These are phyloP conservation scores for Chlorella sorokiniana DNA, from an alignment of 139 green algal genomes.

Conservation along the genomic window DNA sequence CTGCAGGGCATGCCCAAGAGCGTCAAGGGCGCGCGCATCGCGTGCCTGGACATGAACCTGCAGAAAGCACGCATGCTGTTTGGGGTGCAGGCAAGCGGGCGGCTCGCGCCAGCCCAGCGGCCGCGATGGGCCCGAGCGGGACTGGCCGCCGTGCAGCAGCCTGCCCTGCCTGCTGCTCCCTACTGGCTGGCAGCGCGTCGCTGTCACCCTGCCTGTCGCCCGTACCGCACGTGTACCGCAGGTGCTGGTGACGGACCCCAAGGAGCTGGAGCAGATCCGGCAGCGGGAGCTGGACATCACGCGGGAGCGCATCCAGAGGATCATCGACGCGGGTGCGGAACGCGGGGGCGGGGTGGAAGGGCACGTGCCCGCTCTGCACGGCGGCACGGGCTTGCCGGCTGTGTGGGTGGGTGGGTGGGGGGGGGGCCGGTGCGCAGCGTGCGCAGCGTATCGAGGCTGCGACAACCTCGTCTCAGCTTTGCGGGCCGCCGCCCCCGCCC, in stretches of 20 bases:
- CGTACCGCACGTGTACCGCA: not conserved
- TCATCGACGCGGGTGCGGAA: slow-evolving; percentile 34
- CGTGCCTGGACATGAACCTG: slow-evolving; percentile 96
- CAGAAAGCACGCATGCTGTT: slow-evolving; percentile 90
- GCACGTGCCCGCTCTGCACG: not conserved
- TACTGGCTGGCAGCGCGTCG: not conserved
- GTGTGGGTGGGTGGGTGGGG: not conserved
- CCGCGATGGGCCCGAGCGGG: no score
- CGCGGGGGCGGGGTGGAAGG: not conserved
- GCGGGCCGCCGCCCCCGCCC: not conserved
- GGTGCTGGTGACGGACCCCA: slow-evolving; percentile 93
- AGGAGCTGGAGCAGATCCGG: slow-evolving; percentile 95
- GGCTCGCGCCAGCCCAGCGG: not conserved
- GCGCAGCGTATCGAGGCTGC: no score
- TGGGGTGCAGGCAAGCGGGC: slow-evolving; percentile 80
- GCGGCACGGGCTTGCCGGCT: not conserved
- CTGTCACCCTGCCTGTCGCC: not conserved
- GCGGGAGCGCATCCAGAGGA: slow-evolving; percentile 68
- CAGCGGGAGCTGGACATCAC: slow-evolving; percentile 96
- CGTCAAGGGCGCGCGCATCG: slow-evolving; percentile 72
- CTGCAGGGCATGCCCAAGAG: slow-evolving; percentile 61
- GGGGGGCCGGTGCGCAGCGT: not conserved
- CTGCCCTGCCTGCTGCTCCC: not conserved
- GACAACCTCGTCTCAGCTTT: not conserved
- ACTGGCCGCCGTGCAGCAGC: no score